Conservation (phyloP, 1,139 yeast genomes). For the Scheffersomyces quercinus region DNA sequence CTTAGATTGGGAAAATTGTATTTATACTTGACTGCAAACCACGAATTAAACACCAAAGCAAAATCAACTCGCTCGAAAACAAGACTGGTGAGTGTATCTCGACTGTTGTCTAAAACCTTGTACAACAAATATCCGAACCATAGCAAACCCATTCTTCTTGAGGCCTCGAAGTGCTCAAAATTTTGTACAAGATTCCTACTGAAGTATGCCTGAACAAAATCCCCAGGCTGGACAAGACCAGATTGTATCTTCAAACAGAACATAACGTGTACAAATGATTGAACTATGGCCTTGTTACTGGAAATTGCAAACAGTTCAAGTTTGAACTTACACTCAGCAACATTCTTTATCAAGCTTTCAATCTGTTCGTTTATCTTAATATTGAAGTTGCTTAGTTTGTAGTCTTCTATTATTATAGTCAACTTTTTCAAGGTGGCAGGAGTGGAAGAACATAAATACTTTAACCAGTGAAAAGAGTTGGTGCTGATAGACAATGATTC, state of each 20-base stretch:
- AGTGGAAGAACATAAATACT: background rate
- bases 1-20: conserved; percentile 2
- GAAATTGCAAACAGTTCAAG: conserved; percentile 5
- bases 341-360: background rate
- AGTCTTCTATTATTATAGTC: conserved; percentile 1
- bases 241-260: conserved; percentile 2
- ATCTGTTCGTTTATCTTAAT: background rate
- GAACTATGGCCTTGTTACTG: conserved; percentile 7
- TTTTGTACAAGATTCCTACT: conserved; percentile 2
- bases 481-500: conserved; percentile 2
- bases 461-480: conserved; percentile 1
- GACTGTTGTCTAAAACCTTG: conserved; percentile 7
- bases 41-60: conserved; percentile 2
- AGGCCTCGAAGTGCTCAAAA: conserved; percentile 5
- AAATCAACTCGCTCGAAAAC: conserved; percentile 5
- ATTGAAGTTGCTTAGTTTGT: background rate
- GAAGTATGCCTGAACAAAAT: conserved; percentile 4
- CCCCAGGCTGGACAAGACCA: background rate
- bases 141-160: background rate
- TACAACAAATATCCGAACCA: conserved; percentile 8
- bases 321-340: background rate
- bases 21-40: background rate
- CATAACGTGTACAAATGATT: conserved; percentile 9
- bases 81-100: conserved; percentile 9
- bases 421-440: conserved; percentile 1